phyloP scores from a whole-genome alignment of 257 asterid species.

The Echites panduratus region DNA sequence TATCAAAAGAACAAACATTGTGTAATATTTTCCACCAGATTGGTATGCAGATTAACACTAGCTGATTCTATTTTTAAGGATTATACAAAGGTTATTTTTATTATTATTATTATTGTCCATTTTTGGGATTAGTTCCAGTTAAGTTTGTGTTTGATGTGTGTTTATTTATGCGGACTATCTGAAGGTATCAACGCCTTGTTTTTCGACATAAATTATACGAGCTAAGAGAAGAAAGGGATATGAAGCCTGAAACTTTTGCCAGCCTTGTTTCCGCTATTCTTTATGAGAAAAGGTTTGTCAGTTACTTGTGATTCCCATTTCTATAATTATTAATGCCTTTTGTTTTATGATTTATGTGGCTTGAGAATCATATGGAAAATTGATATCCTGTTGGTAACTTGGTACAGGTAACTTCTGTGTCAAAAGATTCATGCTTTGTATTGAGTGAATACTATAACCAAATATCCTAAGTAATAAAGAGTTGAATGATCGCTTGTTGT shows the following conservation, averaged over 20 bases:
- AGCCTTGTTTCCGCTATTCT: constrained; percentile 90
- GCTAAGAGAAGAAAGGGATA: constrained; percentile 91
- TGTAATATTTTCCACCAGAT: background rate
- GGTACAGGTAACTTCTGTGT: background rate
- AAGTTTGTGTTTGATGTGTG: background rate
- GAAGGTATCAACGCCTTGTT: constrained; percentile 74
- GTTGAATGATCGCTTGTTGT: background rate
- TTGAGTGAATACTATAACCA: background rate
- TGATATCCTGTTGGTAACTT: too few species aligned
- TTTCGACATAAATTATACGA: constrained; percentile 91
- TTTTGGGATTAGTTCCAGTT: background rate
- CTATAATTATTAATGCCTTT: background rate
- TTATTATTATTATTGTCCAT: too few species aligned
- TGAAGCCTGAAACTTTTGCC: constrained; percentile 98
- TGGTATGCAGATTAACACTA: background rate
- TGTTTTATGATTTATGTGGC: too few species aligned
- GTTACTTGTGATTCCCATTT: background rate
- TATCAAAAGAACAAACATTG: background rate
- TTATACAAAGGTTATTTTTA: background rate
- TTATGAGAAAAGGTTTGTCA: constrained; percentile 77
- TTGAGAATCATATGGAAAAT: too few species aligned
- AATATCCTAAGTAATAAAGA: background rate
- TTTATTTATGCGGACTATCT: constrained; percentile 10
- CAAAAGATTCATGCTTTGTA: background rate
- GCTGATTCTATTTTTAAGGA: background rate